These are phyloP conservation scores for Porodaedalea pini DNA, from an alignment of 1,284 basidiomycete species.

Conservation along the genomic window DNA sequence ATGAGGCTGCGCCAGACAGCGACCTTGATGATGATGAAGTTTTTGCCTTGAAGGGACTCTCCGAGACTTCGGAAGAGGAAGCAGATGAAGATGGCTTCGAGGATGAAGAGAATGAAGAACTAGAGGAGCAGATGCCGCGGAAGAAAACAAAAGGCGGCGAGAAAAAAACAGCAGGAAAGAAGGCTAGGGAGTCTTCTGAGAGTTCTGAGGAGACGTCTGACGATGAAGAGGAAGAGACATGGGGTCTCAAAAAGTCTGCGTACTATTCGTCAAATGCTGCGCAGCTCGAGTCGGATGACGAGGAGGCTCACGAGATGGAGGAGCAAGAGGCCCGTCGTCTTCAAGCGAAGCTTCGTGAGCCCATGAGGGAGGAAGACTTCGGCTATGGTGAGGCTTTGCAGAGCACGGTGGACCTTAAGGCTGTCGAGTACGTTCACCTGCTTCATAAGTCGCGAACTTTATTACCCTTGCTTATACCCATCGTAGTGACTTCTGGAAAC, in stretches of 20 bases:
- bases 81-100: conserved; percentile 51
- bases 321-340: conserved; percentile 83
- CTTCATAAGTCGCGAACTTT: background rate
- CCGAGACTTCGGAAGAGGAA: conserved; percentile 36
- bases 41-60: conserved; percentile 57
- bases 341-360: conserved; percentile 73
- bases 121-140: conserved; percentile 24
- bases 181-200: conserved; percentile 4
- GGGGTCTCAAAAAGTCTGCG: conserved; percentile 74
- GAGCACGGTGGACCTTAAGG: conserved; percentile 32
- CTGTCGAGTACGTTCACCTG: conserved; percentile 40
- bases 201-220: conserved; percentile 20
- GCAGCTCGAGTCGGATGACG: conserved; percentile 77
- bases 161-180: conserved; percentile 17
- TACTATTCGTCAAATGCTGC: conserved; percentile 86
- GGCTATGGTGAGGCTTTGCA: conserved; percentile 70
- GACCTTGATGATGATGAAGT: conserved; percentile 62
- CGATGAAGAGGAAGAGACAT: conserved; percentile 51
- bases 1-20: conserved; percentile 36
- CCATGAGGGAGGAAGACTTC: conserved; percentile 78
- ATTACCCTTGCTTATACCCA: background rate
- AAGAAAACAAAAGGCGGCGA: conserved; percentile 18
- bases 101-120: conserved; percentile 29
- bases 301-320: conserved; percentile 83
- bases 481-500: conserved; percentile 28